Evolutionary conservation across 805 yeast genomes (phyloP).

Genomic region (Komagataella phaffii): DNA sequence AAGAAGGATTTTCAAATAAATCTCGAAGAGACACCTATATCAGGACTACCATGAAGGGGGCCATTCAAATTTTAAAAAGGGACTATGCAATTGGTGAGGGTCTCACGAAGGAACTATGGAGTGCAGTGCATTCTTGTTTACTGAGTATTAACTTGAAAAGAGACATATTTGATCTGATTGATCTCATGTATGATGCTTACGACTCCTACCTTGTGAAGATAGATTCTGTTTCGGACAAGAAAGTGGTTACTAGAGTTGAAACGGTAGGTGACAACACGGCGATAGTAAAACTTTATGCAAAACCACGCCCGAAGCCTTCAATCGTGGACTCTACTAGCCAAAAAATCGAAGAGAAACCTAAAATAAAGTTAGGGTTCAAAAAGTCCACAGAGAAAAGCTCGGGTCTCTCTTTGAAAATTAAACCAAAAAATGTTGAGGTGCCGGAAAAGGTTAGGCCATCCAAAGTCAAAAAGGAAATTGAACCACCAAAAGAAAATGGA

Average conservation of each 20-base stretch:
- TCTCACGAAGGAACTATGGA: conserved; percentile 53
- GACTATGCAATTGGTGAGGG: conserved; percentile 46
- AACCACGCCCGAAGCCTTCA: background rate
- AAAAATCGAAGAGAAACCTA: conserved; percentile 2
- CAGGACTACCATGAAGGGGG: conserved; percentile 49
- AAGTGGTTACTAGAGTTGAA: conserved; percentile 43
- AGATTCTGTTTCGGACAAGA: conserved; percentile 54
- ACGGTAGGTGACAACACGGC: background rate
- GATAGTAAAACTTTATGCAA: background rate
- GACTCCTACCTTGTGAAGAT: conserved; percentile 51
- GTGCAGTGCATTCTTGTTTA: conserved; percentile 46
- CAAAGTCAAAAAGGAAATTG: background rate
- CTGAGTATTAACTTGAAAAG: conserved; percentile 48
- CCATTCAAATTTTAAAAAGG: conserved; percentile 49
- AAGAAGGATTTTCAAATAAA: conserved; percentile 31
- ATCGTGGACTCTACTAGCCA: background rate
- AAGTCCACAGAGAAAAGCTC: conserved; percentile 1
- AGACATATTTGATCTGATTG: conserved; percentile 47
- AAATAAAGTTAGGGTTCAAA: conserved; percentile 10
- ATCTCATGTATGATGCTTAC: conserved; percentile 48
- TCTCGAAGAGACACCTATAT: conserved; percentile 54
- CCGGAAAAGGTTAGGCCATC: background rate
- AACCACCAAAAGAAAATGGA: background rate
- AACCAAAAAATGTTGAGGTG: background rate
- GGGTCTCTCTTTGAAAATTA: background rate